phyloP scores from a whole-genome alignment of 495 filamentous ascomycete species.

The Neurospora pannonica region DNA sequence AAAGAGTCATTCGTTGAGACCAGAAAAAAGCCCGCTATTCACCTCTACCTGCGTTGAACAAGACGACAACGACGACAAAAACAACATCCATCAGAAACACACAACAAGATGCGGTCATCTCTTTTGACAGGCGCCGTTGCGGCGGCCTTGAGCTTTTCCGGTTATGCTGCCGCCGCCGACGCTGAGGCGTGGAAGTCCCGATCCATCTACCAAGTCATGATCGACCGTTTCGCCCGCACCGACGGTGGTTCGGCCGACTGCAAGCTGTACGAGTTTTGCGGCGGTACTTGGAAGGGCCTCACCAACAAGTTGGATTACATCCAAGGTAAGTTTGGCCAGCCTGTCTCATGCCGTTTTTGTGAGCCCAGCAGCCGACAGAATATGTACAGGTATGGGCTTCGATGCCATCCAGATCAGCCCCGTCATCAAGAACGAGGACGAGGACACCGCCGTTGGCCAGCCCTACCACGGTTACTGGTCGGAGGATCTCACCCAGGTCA shows the following conservation, averaged over 20 bases:
- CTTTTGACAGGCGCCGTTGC: conserved; percentile 13
- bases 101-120: conserved; percentile 14
- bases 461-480: conserved; percentile 75
- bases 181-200: conserved; percentile 48
- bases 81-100: background rate
- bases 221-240: conserved; percentile 62
- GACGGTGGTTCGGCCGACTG: conserved; percentile 46
- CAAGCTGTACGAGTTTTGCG: conserved; percentile 55
- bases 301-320: conserved; percentile 27
- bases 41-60: background rate
- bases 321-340: conserved; percentile 10
- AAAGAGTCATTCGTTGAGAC: background rate
- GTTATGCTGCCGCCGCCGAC: conserved; percentile 16
- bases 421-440: conserved; percentile 51
- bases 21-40: background rate
- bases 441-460: conserved; percentile 38
- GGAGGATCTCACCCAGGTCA: conserved; percentile 53
- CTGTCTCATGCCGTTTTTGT: background rate
- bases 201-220: conserved; percentile 67
- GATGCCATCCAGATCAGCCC: conserved; percentile 78
- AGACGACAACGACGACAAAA: background rate
- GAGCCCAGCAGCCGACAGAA: background rate
- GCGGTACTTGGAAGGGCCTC: conserved; percentile 52
- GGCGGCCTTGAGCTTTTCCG: conserved; percentile 16
- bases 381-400: conserved; percentile 67